Conservation (phyloP, 75 land plant genomes). For the Pinus albicaulis region DNA sequence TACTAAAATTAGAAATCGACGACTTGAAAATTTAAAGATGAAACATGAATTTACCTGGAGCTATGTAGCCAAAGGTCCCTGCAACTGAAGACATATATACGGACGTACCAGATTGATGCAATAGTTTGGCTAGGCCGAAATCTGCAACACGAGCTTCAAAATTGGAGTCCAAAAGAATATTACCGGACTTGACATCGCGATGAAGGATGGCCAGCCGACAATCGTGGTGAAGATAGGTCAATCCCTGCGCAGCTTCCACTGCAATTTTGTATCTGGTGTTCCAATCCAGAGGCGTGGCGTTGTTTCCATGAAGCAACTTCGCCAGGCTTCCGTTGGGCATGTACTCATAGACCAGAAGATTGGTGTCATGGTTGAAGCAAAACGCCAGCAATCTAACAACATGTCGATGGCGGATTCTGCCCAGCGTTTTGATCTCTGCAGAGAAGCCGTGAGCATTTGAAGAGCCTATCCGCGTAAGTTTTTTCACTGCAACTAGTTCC, state of each 20-base stretch:
- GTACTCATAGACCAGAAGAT: constrained; percentile 67
- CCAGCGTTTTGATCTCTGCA: constrained; percentile 71
- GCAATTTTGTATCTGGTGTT: constrained; percentile 63
- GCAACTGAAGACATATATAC: constrained; percentile 76
- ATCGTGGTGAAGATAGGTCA: constrained; percentile 80
- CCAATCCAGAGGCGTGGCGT: constrained; percentile 53
- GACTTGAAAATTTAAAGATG: not conserved
- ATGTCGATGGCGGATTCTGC: constrained; percentile 69
- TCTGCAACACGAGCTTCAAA: constrained; percentile 82
- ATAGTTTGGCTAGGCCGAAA: constrained; percentile 73
- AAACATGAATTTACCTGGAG: constrained; percentile 45
- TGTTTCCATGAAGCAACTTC: constrained; percentile 19
- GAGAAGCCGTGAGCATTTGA: constrained; percentile 59
- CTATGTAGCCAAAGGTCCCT: constrained; percentile 86
- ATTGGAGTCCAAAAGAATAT: constrained; percentile 53
- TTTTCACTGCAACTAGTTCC: constrained; percentile 74
- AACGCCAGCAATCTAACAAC: constrained; percentile 63
- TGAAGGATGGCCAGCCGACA: constrained; percentile 70
- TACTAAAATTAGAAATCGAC: too few species aligned
- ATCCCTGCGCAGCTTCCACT: constrained; percentile 56
- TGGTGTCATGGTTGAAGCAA: constrained; percentile 58
- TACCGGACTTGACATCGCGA: constrained; percentile 70
- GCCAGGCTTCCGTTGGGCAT: constrained; percentile 72
- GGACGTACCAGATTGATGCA: constrained; percentile 45
- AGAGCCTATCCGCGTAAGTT: constrained; percentile 30